Base-by-base conservation (phyloP, 176 grass and related monocot species). In the Guadua angustifolia region DNA sequence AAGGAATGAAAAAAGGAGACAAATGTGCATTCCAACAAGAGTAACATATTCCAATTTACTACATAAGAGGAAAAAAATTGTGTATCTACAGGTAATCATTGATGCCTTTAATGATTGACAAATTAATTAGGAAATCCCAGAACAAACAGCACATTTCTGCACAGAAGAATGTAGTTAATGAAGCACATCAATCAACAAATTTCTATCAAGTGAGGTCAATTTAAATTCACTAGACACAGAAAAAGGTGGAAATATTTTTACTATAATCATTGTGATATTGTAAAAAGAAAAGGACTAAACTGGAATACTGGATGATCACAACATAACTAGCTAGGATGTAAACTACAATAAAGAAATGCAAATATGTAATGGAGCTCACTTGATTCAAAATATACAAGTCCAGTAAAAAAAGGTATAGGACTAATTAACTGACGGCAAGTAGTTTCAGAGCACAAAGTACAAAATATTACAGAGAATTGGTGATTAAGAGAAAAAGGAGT, bases 291-390 rank as follows among this genome's bases (percentile, higher is more conserved):
- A 29, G 10, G 44, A 69, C 35, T 24, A 70, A 81, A 64, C 66
- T 63, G 66, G 13, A 69, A 70, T 75, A 64, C 66, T 63, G 66
- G 13, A 69, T 6, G 16, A 36, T 19, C 45, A 86, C 32, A 64
- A 12, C 6, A 70, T 10, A 16, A 64, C 45, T 8, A 32, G 57
- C 35, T 56, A 32, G 22, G 60, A 18, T 80, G 13, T 33, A 73
- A 24, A 74, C 9, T 80, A 69, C 35, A 46, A 16, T 40, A 59
- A 71, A 67, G 11, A 69, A 73, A 52, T 40, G 26, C 4, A 63
- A 79, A 80, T 35, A 43, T 79, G 44, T 6, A 14, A 80, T 43
- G 32, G 46, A 65, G 19, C 24, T 79, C 43, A 36, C 29, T 50
- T 26, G 75, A 72, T 63, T 32, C 19, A 81, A 21, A 32, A 22